Evolutionary conservation across 2,329 filamentous ascomycete genomes (phyloP).

Genomic region (Domatiomyces catenatus): DNA sequence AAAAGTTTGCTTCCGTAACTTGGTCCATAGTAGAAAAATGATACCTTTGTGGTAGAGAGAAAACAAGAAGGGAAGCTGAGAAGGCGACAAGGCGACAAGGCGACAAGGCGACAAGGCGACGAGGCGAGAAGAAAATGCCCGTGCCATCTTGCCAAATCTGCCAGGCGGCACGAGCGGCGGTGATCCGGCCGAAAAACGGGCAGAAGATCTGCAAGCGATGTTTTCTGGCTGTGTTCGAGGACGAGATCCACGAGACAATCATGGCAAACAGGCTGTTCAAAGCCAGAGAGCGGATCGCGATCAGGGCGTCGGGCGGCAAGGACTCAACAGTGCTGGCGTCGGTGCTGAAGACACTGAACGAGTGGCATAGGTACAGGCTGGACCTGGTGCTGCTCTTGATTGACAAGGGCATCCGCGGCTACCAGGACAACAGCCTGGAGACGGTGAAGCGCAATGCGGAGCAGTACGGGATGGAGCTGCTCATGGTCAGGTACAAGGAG

Average conservation of each 20-base stretch:
- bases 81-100: not conserved
- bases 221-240: slow-evolving; percentile 77
- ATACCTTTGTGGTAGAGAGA: too few relatives aligned
- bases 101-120: not conserved
- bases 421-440: slow-evolving; percentile 87
- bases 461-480: slow-evolving; percentile 81
- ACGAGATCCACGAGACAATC: slow-evolving; percentile 89
- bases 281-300: slow-evolving; percentile 73
- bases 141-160: slow-evolving; percentile 43
- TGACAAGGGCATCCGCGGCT: slow-evolving; percentile 94
- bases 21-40: too few relatives aligned
- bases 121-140: not conserved
- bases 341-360: slow-evolving; percentile 85
- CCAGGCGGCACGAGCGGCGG: slow-evolving; percentile 60
- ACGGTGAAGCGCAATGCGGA: slow-evolving; percentile 87
- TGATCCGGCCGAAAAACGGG: slow-evolving; percentile 87
- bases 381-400: slow-evolving; percentile 79
- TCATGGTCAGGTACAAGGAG: slow-evolving; percentile 84
- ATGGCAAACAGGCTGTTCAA: slow-evolving; percentile 64
- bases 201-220: slow-evolving; percentile 83
- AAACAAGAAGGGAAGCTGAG: too few relatives aligned
- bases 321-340: slow-evolving; percentile 93
- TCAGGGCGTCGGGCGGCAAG: slow-evolving; percentile 92
- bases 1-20: too few relatives aligned
- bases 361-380: slow-evolving; percentile 71